Percentiles rank a stretch among this genome's conserved stretches.
Conservation (phyloP, 148 eudicot genomes). For the Diospyros lotus region DNA sequence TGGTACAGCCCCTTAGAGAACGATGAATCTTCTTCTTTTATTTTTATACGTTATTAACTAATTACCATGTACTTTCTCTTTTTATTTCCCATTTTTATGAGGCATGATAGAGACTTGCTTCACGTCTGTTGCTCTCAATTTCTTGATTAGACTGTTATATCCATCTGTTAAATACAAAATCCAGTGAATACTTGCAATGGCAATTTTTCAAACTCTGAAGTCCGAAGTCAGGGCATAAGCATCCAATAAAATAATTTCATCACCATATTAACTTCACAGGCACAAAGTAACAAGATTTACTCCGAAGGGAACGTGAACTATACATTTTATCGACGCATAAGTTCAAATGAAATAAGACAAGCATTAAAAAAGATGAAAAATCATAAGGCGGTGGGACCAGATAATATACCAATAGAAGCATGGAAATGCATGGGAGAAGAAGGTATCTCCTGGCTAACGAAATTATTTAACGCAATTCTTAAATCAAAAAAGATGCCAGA, state of each 20-base stretch:
- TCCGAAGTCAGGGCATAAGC: not conserved
- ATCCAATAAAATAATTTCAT: not conserved
- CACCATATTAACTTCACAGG: not conserved
- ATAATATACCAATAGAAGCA: too few species aligned
- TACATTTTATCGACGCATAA: too few species aligned
- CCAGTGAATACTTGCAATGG: not conserved
- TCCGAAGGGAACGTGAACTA: too few species aligned
- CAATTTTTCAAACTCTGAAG: not conserved
- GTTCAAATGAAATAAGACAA: too few species aligned
- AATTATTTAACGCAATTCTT: too few species aligned
- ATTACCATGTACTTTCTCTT: not conserved
- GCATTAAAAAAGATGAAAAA: too few species aligned
- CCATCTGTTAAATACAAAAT: not conserved
- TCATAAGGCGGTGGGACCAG: too few species aligned
- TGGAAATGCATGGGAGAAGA: too few species aligned
- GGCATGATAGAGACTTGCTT: not conserved
- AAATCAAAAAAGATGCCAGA: too few species aligned
- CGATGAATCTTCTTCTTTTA: not conserved
- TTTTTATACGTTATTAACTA: not conserved
- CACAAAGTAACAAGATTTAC: constrained; percentile 1
- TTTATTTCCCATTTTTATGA: not conserved
- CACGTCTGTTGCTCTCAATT: not conserved
- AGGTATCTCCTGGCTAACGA: too few species aligned
- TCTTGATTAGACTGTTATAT: not conserved
- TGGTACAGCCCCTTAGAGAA: not conserved